Evolutionary conservation across 495 filamentous ascomycete species (phyloP).

Genomic region (Copromyces sp.): DNA sequence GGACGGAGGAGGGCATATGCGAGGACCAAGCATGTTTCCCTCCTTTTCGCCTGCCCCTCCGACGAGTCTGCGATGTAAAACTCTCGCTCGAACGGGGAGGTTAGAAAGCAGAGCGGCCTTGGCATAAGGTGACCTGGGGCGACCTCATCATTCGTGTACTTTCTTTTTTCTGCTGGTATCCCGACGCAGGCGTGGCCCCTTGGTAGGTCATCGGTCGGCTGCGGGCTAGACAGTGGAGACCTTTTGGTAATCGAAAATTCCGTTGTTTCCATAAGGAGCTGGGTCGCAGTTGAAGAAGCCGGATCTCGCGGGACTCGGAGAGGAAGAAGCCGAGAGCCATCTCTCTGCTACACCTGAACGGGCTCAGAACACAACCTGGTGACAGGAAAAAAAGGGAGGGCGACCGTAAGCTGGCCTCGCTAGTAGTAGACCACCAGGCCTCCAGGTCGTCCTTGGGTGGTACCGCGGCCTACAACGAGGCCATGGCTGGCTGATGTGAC

Average conservation of each 20-base stretch:
- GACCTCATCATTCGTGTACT: not conserved
- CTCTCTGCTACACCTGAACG: not conserved
- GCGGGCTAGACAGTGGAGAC: not conserved
- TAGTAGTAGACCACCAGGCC: not conserved
- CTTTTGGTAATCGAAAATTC: not conserved
- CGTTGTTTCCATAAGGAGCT: not conserved
- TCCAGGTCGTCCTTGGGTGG: not conserved
- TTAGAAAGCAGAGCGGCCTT: not conserved
- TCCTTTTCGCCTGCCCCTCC: not conserved
- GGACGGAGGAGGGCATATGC: not conserved
- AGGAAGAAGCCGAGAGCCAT: not conserved
- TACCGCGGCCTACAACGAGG: not conserved
- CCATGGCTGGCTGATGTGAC: slow-evolving; percentile 7
- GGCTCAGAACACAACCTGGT: not conserved
- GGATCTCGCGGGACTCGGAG: not conserved
- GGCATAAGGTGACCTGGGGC: not conserved
- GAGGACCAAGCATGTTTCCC: not conserved
- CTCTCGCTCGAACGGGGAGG: not conserved
- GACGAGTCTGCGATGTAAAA: not conserved
- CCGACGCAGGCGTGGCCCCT: not conserved
- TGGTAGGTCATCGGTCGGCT: not conserved
- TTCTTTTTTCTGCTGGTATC: not conserved
- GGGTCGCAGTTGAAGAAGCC: not conserved
- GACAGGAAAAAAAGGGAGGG: not conserved
- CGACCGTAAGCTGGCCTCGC: not conserved